These are phyloP conservation scores for Geotrichum candidum DNA, from an alignment of 1,139 yeast species.

Conservation along the genomic window DNA sequence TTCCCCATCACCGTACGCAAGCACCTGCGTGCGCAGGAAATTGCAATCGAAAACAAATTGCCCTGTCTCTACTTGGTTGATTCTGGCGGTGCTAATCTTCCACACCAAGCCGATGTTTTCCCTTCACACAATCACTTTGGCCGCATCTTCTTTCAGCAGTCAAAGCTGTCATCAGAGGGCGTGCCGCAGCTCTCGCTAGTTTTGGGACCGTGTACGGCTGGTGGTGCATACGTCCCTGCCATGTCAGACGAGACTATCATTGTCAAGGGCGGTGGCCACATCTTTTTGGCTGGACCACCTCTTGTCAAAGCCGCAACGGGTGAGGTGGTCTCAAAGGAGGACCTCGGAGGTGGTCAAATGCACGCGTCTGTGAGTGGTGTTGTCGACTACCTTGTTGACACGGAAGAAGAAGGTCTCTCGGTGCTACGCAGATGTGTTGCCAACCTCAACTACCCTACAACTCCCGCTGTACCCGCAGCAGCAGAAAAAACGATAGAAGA, in stretches of 20 bases:
- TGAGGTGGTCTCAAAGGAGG: constrained; percentile 35
- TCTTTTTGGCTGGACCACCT: constrained; percentile 37
- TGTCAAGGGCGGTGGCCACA: constrained; percentile 35
- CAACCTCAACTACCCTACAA: constrained; percentile 29
- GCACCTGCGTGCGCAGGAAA: constrained; percentile 35
- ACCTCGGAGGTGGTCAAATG: constrained; percentile 37
- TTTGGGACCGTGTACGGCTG: constrained; percentile 38
- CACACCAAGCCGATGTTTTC: constrained; percentile 36
- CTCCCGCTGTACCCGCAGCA: constrained; percentile 14
- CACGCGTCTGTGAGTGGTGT: constrained; percentile 35
- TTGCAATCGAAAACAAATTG: constrained; percentile 33
- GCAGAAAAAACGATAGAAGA: constrained; percentile 23
- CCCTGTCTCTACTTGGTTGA: constrained; percentile 35
- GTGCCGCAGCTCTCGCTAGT: constrained; percentile 35
- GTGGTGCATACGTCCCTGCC: constrained; percentile 38
- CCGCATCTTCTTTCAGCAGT: constrained; percentile 34
- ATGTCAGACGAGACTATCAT: constrained; percentile 36
- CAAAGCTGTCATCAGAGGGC: constrained; percentile 33
- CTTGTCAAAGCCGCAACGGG: constrained; percentile 37
- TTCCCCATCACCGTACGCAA: constrained; percentile 36
- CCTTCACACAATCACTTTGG: constrained; percentile 37
- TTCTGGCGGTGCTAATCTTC: constrained; percentile 37
- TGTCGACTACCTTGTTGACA: constrained; percentile 33
- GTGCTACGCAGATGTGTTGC: constrained; percentile 30
- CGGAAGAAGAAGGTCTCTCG: constrained; percentile 36